Conservation (phyloP, 345 rosid species). For the Bretschneidera sinensis region DNA sequence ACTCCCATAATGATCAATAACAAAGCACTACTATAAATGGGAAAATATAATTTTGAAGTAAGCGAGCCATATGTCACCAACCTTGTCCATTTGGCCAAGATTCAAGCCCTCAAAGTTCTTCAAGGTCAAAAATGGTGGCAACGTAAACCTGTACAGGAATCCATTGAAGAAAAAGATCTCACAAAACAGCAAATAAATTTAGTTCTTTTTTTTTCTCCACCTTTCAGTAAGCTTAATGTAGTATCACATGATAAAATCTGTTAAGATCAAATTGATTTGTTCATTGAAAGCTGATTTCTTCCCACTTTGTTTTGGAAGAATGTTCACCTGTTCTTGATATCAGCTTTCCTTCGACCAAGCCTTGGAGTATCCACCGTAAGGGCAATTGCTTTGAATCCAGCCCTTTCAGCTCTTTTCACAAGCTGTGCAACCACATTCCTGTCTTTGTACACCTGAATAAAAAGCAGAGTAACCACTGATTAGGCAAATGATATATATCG, state of each 20-base stretch:
- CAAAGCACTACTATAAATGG: background rate
- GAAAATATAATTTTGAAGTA: background rate
- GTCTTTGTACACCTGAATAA: slow-evolving; percentile 63
- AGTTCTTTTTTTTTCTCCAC: too few relatives aligned
- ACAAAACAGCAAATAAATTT: background rate
- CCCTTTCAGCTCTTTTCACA: slow-evolving; percentile 85
- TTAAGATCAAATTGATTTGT: too few relatives aligned
- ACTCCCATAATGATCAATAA: slow-evolving; percentile 1
- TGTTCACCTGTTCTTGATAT: slow-evolving; percentile 88
- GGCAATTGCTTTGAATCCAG: slow-evolving; percentile 93
- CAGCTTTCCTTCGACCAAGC: slow-evolving; percentile 93
- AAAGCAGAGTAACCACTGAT: background rate
- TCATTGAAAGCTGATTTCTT: too few relatives aligned
- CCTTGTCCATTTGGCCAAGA: slow-evolving; percentile 76
- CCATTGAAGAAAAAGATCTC: background rate
- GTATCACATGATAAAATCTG: too few relatives aligned
- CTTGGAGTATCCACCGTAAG: slow-evolving; percentile 95
- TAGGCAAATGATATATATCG: too few relatives aligned
- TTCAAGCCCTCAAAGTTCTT: slow-evolving; percentile 89
- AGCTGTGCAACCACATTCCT: slow-evolving; percentile 81
- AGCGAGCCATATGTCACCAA: background rate
- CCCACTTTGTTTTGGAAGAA: too few relatives aligned
- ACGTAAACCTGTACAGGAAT: slow-evolving; percentile 47
- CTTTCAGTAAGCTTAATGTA: too few relatives aligned
- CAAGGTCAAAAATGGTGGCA: slow-evolving; percentile 69